Conservation (phyloP, 2,329 filamentous ascomycete genomes). For the Aquanectria penicillioides region DNA sequence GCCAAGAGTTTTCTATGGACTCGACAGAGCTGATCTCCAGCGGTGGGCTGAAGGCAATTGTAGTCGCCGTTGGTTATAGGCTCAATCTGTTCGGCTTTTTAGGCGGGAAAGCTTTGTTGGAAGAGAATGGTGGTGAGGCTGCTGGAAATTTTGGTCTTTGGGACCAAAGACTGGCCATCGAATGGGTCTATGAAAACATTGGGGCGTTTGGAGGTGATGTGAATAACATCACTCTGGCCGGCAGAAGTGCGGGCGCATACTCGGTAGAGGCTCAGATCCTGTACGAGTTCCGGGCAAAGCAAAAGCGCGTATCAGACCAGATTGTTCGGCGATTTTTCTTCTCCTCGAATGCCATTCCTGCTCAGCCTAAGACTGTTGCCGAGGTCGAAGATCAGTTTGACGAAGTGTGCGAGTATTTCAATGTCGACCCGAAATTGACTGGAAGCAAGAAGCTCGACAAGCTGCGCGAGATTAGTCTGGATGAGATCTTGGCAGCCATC, state of each 20-base stretch:
- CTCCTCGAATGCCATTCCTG: constrained; percentile 2
- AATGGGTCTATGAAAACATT: constrained; percentile 7
- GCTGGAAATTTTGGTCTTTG: constrained; percentile 12
- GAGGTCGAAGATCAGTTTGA: constrained; percentile 2
- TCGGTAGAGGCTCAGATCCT: background rate
- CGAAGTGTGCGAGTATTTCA: constrained; percentile 1
- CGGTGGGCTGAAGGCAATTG: constrained; percentile 49
- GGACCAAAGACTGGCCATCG: constrained; percentile 1
- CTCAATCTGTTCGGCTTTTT: constrained; percentile 60
- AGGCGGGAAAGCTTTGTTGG: constrained; percentile 49
- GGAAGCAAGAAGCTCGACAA: background rate
- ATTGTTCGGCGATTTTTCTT: background rate
- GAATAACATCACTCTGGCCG: background rate
- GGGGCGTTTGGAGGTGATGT: constrained; percentile 1
- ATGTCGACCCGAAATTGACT: background rate
- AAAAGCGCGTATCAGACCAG: background rate
- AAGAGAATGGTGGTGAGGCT: constrained; percentile 36
- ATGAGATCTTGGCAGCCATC: background rate
- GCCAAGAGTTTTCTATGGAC: constrained; percentile 52
- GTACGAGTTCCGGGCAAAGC: background rate
- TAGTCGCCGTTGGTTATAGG: constrained; percentile 57
- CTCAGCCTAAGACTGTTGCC: background rate
- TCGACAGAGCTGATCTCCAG: constrained; percentile 53
- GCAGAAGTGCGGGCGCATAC: background rate
- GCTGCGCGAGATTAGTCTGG: background rate